phyloP scores from a whole-genome alignment of 192 early-diverging fungal species.

The Linnemannia exigua region DNA sequence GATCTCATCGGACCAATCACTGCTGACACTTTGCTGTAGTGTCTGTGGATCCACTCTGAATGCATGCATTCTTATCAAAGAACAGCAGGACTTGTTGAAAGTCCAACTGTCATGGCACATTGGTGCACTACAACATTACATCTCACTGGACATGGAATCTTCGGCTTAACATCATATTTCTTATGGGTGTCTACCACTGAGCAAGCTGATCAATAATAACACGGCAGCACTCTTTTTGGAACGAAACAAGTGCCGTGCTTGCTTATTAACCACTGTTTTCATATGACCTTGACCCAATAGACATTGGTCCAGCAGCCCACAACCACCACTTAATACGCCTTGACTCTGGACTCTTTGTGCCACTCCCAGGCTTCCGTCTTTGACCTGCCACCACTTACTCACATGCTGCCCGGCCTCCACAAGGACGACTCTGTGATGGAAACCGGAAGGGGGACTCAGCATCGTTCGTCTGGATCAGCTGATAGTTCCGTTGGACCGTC shows the following conservation, averaged over 20 bases:
- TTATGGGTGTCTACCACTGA: neutral
- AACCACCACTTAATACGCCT: neutral
- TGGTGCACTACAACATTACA: neutral
- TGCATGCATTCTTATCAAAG: neutral
- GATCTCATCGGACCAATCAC: neutral
- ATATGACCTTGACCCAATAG: neutral
- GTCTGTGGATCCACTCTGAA: neutral
- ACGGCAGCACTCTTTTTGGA: neutral
- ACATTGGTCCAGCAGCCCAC: neutral
- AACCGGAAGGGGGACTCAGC: conserved; percentile 28
- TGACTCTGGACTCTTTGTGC: neutral
- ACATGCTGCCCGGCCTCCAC: conserved; percentile 44
- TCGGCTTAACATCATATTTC: neutral
- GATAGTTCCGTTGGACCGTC: conserved; percentile 48
- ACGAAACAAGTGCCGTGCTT: neutral
- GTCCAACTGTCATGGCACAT: neutral
- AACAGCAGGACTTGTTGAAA: neutral
- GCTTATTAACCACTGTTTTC: neutral
- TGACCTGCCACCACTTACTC: neutral
- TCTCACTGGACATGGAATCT: neutral
- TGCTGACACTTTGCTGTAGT: neutral
- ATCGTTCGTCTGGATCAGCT: conserved; percentile 18
- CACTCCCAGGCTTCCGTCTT: neutral
- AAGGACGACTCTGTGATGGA: conserved; percentile 36
- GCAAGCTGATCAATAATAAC: neutral